Percentiles rank a stretch among this genome's conserved stretches.
These are phyloP conservation scores for Talaromyces adpressus DNA, from an alignment of 495 filamentous ascomycete genomes.

Conservation along the genomic window DNA sequence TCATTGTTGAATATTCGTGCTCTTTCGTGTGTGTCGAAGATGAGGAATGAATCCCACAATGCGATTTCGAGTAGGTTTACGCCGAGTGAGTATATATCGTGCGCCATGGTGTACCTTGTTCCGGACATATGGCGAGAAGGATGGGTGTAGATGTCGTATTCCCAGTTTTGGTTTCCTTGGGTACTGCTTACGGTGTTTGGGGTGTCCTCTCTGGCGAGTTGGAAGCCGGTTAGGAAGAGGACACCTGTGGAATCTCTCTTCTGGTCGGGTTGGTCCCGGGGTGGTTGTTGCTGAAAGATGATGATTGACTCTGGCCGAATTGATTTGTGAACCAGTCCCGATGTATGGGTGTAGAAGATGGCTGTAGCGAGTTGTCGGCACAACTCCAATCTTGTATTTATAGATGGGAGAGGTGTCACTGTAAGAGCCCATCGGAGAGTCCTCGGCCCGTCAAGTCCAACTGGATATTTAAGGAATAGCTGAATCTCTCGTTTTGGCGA, in stretches of 20 bases:
- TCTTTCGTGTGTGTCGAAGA: neutral
- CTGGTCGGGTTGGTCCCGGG: neutral
- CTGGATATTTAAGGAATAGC: neutral
- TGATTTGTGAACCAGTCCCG: neutral
- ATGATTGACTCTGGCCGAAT: neutral
- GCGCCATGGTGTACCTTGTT: conserved; percentile 39
- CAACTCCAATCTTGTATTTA: neutral
- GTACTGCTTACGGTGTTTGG: neutral
- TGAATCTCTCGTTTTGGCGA: neutral
- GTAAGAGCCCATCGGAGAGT: neutral
- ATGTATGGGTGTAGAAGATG: neutral
- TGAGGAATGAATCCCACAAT: conserved; percentile 41
- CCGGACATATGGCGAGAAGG: neutral
- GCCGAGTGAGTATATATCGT: conserved; percentile 57
- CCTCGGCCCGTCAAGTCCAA: neutral
- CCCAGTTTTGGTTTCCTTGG: neutral
- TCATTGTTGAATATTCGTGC: neutral
- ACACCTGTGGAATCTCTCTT: neutral
- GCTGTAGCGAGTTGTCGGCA: neutral
- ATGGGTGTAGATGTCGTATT: neutral
- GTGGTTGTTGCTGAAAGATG: neutral
- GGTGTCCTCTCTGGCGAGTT: neutral
- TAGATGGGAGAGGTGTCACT: neutral
- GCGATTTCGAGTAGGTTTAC: conserved; percentile 53
- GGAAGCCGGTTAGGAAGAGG: neutral